Evolutionary conservation across 2,329 filamentous ascomycete species (phyloP).

Genomic region (Fusarium solani-melongenae): DNA sequence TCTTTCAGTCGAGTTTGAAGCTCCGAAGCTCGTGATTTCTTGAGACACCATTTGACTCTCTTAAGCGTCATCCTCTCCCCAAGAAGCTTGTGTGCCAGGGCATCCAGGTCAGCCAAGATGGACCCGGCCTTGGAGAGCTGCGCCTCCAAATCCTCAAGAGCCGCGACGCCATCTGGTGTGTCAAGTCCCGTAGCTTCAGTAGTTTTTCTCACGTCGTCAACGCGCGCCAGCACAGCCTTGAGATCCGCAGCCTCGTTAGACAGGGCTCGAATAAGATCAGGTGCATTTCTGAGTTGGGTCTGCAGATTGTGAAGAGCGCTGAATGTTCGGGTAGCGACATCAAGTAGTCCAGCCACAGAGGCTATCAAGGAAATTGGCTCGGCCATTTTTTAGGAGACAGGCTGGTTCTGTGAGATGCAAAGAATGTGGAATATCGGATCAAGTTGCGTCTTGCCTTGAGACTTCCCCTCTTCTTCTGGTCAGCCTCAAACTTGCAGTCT

Average conservation of each 20-base stretch:
- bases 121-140: not conserved
- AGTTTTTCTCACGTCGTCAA: not conserved
- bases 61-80: not conserved
- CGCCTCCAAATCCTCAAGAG: not conserved
- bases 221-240: not conserved
- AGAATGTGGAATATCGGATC: not conserved
- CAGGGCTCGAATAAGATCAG: not conserved
- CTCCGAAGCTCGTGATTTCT: not conserved
- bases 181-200: not conserved
- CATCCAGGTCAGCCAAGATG: not conserved
- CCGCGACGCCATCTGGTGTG: not conserved
- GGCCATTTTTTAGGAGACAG: not conserved
- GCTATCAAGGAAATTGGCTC: not conserved
- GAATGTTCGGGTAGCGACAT: not conserved
- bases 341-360: not conserved
- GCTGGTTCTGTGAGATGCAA: not conserved
- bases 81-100: not conserved
- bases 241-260: not conserved
- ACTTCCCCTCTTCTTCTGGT: not conserved
- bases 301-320: not conserved
- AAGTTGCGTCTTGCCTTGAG: not conserved
- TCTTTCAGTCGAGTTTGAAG: not conserved
- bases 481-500: not conserved
- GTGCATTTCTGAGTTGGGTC: not conserved
- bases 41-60: not conserved